Evolutionary conservation across 257 asterid genomes (phyloP).

Genomic region (Solanum ossicruentum): DNA sequence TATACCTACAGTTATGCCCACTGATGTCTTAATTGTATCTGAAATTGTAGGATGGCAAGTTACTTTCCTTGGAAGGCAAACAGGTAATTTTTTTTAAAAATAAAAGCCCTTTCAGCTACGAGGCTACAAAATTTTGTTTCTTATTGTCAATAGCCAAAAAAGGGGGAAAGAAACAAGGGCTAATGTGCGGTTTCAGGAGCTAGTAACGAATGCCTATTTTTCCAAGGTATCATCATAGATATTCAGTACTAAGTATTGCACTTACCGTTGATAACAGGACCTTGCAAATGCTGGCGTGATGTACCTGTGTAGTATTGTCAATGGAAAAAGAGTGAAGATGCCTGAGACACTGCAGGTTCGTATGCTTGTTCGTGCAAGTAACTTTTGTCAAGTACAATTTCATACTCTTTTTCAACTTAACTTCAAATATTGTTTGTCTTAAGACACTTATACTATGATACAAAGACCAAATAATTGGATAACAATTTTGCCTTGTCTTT

Average conservation of each 20-base stretch:
- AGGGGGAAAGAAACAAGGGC: neutral
- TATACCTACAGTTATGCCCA: neutral
- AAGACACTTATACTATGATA: neutral
- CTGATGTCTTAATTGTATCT: neutral
- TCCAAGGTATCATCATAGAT: neutral
- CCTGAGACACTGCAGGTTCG: constrained; percentile 63
- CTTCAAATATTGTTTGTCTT: neutral
- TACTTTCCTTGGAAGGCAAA: constrained; percentile 56
- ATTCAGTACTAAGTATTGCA: neutral
- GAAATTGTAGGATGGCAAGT: constrained; percentile 57
- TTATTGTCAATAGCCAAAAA: neutral
- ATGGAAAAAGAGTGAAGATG: constrained; percentile 44
- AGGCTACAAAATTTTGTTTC: neutral
- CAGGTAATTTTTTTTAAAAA: constrained; percentile 32
- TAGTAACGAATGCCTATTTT: neutral
- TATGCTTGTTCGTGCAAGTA: neutral
- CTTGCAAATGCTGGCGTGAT: constrained; percentile 65
- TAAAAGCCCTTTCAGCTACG: neutral
- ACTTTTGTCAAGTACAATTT: neutral
- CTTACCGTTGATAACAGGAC: constrained; percentile 26
- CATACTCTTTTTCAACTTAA: neutral
- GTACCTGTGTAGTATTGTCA: constrained; percentile 48
- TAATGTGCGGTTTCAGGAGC: neutral
- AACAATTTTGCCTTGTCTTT: neutral
- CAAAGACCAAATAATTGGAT: neutral